These are phyloP conservation scores for Citrus cavaleriei DNA, from an alignment of 345 rosid genomes.

Conservation along the genomic window DNA sequence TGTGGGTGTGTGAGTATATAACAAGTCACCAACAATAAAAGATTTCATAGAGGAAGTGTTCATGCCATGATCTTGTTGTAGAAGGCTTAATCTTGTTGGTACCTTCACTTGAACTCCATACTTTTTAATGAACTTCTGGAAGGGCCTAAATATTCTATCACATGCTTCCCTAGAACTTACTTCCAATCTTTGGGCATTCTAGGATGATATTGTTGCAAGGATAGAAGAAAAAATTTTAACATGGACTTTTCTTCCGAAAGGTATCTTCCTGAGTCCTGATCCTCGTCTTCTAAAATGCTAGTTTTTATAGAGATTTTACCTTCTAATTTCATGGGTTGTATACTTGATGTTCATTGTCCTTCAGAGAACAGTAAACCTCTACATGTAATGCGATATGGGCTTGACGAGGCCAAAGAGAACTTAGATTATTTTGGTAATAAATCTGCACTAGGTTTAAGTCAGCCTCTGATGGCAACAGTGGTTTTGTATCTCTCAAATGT, in stretches of 20 bases:
- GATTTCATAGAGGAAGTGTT: not conserved
- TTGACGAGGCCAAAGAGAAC: conserved; percentile 40
- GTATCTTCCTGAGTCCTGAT: conserved; percentile 22
- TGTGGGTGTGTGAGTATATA: not conserved
- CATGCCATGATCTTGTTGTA: not conserved
- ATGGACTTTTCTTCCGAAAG: conserved; percentile 87
- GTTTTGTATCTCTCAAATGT: conserved; percentile 77
- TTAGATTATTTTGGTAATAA: conserved; percentile 51
- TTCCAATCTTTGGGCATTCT: conserved; percentile 12
- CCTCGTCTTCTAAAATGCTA: not conserved
- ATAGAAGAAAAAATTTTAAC: conserved; percentile 79
- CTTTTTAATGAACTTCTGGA: not conserved
- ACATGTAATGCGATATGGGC: conserved; percentile 41
- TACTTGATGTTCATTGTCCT: conserved; percentile 9
- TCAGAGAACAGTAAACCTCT: conserved; percentile 61
- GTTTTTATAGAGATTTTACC: not conserved
- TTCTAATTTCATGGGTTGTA: not conserved
- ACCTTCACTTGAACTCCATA: not conserved
- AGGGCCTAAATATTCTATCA: not conserved
- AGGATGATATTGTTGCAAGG: conserved; percentile 62
- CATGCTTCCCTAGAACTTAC: not conserved
- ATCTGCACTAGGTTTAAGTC: conserved; percentile 22
- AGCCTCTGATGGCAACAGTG: conserved; percentile 61
- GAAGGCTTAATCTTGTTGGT: not conserved
- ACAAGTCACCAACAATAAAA: not conserved